Conservation (phyloP, 2,329 filamentous ascomycete species). For the Ilyonectria sp. region DNA sequence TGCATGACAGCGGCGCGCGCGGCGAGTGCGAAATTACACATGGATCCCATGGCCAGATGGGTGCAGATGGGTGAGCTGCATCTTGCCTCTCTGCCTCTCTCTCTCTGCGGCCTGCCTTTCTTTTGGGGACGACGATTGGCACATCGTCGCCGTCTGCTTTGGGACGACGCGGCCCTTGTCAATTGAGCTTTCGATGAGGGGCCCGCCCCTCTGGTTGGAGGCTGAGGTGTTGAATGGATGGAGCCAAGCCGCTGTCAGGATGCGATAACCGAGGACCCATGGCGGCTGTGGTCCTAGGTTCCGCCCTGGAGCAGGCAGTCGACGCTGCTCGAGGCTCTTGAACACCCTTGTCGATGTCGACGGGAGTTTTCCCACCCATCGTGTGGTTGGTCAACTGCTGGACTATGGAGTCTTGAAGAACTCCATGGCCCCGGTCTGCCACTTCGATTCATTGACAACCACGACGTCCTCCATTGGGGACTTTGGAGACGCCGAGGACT, state of each 20-base stretch:
- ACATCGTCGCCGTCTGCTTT: slow-evolving; percentile 19
- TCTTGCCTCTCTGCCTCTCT: slow-evolving; percentile 8
- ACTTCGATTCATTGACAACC: slow-evolving; percentile 29
- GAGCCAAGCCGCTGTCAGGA: slow-evolving; percentile 16
- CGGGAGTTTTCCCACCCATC: slow-evolving; percentile 44
- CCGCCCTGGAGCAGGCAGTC: slow-evolving; percentile 20
- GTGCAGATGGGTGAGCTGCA: slow-evolving; percentile 21
- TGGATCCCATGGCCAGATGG: slow-evolving; percentile 32
- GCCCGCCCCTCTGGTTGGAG: slow-evolving; percentile 10
- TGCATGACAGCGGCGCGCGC: slow-evolving; percentile 35
- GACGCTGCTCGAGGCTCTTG: slow-evolving; percentile 35
- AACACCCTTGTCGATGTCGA: slow-evolving; percentile 43
- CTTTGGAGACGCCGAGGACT: background rate
- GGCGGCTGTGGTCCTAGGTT: slow-evolving; percentile 20
- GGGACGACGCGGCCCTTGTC: slow-evolving; percentile 1
- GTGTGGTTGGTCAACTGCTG: slow-evolving; percentile 38
- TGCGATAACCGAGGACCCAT: slow-evolving; percentile 45
- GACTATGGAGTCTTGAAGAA: slow-evolving; percentile 18
- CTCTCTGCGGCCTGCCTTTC: too few relatives aligned
- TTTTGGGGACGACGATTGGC: background rate
- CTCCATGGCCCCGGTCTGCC: slow-evolving; percentile 21
- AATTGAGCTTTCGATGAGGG: slow-evolving; percentile 14
- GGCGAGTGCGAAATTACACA: slow-evolving; percentile 35
- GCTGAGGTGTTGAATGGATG: slow-evolving; percentile 5
- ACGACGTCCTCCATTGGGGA: slow-evolving; percentile 14